Evolutionary conservation across 768 basidiomycete genomes (phyloP).

Genomic region (Mycena indigotica): DNA sequence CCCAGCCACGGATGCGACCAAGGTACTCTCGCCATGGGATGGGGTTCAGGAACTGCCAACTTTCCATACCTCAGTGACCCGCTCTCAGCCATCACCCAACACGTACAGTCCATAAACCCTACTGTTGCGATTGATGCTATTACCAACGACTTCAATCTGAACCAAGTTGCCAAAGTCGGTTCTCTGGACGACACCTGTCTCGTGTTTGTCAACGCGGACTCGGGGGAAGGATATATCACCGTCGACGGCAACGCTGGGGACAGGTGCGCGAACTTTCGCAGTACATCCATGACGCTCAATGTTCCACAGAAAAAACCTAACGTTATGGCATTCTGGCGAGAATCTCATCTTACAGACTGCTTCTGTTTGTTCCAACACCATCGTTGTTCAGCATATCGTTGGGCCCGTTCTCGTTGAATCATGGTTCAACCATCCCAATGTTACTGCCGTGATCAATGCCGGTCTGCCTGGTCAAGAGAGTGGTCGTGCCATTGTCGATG

Average conservation of each 20-base stretch:
- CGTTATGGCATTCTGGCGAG: constrained; percentile 42
- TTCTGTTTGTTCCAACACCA: constrained; percentile 52
- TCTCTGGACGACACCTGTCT: constrained; percentile 28
- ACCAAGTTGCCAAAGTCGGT: constrained; percentile 27
- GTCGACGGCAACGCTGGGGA: constrained; percentile 33
- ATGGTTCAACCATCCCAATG: constrained; percentile 68
- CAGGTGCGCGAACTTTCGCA: background rate
- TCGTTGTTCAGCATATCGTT: constrained; percentile 62
- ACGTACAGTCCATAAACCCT: constrained; percentile 28
- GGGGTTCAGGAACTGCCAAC: constrained; percentile 44
- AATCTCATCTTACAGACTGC: constrained; percentile 47
- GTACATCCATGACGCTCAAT: background rate
- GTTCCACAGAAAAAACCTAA: constrained; percentile 36
- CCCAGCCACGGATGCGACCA: constrained; percentile 33
- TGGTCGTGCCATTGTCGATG: constrained; percentile 56
- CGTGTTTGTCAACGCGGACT: constrained; percentile 34
- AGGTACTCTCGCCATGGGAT: constrained; percentile 48
- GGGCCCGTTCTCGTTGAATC: constrained; percentile 56
- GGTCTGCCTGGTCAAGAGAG: constrained; percentile 60
- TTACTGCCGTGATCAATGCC: constrained; percentile 41
- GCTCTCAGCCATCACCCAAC: constrained; percentile 16
- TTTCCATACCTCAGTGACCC: constrained; percentile 30
- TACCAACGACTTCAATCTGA: constrained; percentile 32
- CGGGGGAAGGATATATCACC: constrained; percentile 45
- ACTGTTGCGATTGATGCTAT: constrained; percentile 16